phyloP scores from a whole-genome alignment of 495 filamentous ascomycete genomes.

The Aspergillus bertholletiae region DNA sequence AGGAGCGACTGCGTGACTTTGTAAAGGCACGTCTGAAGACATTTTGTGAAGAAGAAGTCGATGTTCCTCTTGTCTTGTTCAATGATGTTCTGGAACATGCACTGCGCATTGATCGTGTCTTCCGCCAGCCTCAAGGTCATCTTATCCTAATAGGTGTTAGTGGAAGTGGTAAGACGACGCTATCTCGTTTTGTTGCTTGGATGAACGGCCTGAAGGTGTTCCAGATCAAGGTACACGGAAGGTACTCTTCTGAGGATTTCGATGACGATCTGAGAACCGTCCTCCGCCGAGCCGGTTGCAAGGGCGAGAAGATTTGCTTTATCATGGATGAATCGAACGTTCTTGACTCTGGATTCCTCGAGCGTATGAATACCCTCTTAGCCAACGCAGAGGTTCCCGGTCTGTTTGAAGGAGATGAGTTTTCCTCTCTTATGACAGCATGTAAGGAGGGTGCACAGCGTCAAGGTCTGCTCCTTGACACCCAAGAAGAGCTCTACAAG shows the following conservation, averaged over 20 bases:
- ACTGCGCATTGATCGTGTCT: conserved; percentile 95
- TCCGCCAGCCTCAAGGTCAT: conserved; percentile 97
- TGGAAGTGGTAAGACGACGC: conserved; percentile 95
- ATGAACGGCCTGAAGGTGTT: conserved; percentile 99
- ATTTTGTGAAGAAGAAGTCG: conserved; percentile 99
- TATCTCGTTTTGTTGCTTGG: conserved; percentile 98
- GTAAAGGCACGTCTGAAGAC: conserved; percentile 96
- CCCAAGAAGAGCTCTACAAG: conserved; percentile 97
- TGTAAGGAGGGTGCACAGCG: conserved; percentile 98
- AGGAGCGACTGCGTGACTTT: conserved; percentile 90
- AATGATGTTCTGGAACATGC: conserved; percentile 98
- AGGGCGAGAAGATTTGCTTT: conserved; percentile 99
- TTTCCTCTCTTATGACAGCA: conserved; percentile 92
- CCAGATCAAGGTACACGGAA: conserved; percentile 99
- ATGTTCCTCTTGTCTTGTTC: conserved; percentile 95
- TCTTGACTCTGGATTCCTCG: conserved; percentile 95
- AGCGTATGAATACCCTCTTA: conserved; percentile 97
- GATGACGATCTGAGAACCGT: conserved; percentile 95
- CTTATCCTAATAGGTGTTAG: conserved; percentile 97
- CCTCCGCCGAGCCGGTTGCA: conserved; percentile 89
- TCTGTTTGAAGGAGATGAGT: conserved; percentile 96
- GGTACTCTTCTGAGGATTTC: conserved; percentile 97
- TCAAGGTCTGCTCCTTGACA: conserved; percentile 91
- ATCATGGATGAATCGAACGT: conserved; percentile 99
- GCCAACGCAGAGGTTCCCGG: conserved; percentile 98